Base-by-base conservation (phyloP, 2,329 filamentous ascomycete species). In the Penicillium rolfsii region DNA sequence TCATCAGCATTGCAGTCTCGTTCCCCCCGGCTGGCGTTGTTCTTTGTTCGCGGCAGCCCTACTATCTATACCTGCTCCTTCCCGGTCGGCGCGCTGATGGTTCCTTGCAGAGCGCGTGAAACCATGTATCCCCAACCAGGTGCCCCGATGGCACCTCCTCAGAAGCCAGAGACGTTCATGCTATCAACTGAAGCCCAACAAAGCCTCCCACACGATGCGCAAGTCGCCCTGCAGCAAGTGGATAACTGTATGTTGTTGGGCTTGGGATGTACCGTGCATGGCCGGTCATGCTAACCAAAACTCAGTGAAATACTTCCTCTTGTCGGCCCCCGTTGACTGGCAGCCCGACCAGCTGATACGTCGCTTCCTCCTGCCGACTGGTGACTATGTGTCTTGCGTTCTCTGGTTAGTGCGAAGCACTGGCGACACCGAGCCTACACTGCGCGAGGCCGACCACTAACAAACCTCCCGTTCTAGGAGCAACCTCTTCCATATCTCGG, bases 101-200 rank as follows among this genome's bases (percentile, higher is more conserved):
- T 55, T 55, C 48, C 40, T 58, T 52, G 35, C 19, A 57, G 48
- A 61, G 46, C 59, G 45, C 22, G 52, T 55, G 60, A 57, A 73
- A 73, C 71, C 60, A 93, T 94, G 91, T 94, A 92, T 81, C 85
- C 89, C 69, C 89, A 92, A 81, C 90, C 93, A 69, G 78, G 83
- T 82, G 86, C 90, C 74, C 85, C 89, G 70, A 97, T 97, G 91
- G 90, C 91, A 71, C 89, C 91, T 73, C 91, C 91, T 65, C 93
- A 97, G 82, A 97, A 97, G 80, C 95, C 95, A 70, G 95, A 99
- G 84, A 98, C 95, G 43, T 99, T 99, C 77, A 94, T 99, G 89
- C 85, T 99, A 77, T 97, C 94, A 77, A 93, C 90, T 73, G 94
- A 98, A 82, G 94, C 95, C 63, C 94, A 98, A 81, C 93, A 97